phyloP scores from a whole-genome alignment of 441 rosid genomes.

The Manihot esculenta region DNA sequence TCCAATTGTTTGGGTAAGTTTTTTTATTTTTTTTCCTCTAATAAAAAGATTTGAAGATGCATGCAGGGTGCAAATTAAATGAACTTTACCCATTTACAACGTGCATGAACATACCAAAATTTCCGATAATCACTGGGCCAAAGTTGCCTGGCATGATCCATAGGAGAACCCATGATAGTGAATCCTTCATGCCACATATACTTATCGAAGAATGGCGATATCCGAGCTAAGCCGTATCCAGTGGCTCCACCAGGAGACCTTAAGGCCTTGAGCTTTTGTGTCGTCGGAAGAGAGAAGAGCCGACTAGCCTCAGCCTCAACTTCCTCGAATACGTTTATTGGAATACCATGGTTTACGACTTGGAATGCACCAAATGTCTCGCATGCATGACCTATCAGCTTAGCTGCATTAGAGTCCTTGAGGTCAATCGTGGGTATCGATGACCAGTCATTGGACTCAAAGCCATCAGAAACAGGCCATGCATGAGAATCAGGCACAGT shows the following conservation, averaged over 20 bases:
- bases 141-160: slow-evolving; percentile 59
- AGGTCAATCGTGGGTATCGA: slow-evolving; percentile 64
- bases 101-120: slow-evolving; percentile 54
- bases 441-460: slow-evolving; percentile 20
- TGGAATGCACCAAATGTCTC: slow-evolving; percentile 77
- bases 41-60: background rate
- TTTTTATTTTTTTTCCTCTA: too few species aligned
- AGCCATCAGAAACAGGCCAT: slow-evolving; percentile 43
- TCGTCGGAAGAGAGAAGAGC: slow-evolving; percentile 62
- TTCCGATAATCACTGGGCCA: slow-evolving; percentile 61
- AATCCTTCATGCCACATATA: slow-evolving; percentile 93
- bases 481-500: slow-evolving; percentile 64
- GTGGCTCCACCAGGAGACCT: slow-evolving; percentile 53
- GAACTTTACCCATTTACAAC: background rate
- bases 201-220: slow-evolving; percentile 68
- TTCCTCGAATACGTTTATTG: slow-evolving; percentile 37
- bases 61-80: slow-evolving; percentile 28
- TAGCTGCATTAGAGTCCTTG: slow-evolving; percentile 37
- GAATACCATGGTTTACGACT: slow-evolving; percentile 62
- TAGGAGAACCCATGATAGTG: slow-evolving; percentile 68
- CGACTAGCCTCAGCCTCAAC: slow-evolving; percentile 37
- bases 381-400: slow-evolving; percentile 60
- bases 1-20: too few species aligned
- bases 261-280: slow-evolving; percentile 60
- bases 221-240: slow-evolving; percentile 73